Evolutionary conservation across 495 filamentous ascomycete genomes (phyloP).

Genomic region (Diplogelasinospora grovesii): DNA sequence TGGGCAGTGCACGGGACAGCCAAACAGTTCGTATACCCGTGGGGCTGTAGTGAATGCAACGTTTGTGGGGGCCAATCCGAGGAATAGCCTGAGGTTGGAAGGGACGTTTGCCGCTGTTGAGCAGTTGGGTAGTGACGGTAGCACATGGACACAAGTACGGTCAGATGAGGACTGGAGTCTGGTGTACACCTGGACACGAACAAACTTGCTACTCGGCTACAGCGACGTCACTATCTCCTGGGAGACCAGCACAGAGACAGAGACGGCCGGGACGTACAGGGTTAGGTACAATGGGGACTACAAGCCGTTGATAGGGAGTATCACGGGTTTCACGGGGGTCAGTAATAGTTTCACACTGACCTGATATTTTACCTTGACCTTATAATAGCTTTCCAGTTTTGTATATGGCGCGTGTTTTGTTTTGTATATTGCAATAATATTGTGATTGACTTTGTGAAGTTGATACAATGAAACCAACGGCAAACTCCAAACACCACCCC

Average conservation of each 20-base stretch:
- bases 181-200: conserved; percentile 75
- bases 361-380: no score
- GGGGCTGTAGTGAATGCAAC: conserved; percentile 60
- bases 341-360: conserved; percentile 55
- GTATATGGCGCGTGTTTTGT: no score
- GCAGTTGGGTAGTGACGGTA: conserved; percentile 33
- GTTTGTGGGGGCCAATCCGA: conserved; percentile 85
- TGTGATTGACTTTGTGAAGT: no score
- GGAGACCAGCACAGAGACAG: conserved; percentile 55
- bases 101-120: conserved; percentile 79
- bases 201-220: conserved; percentile 60
- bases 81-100: conserved; percentile 79
- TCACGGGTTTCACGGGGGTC: conserved; percentile 66
- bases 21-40: conserved; percentile 45
- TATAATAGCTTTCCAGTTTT: no score
- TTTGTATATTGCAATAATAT: no score
- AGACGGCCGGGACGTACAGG: conserved; percentile 63
- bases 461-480: no score
- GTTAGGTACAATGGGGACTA: conserved; percentile 81
- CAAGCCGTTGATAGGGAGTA: conserved; percentile 58
- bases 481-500: no score
- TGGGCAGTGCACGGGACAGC: conserved; percentile 59
- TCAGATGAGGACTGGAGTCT: conserved; percentile 76
- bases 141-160: conserved; percentile 60
- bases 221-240: conserved; percentile 74